Base-by-base conservation (phyloP, 306 rosid genomes). In the Purshia tridentata region DNA sequence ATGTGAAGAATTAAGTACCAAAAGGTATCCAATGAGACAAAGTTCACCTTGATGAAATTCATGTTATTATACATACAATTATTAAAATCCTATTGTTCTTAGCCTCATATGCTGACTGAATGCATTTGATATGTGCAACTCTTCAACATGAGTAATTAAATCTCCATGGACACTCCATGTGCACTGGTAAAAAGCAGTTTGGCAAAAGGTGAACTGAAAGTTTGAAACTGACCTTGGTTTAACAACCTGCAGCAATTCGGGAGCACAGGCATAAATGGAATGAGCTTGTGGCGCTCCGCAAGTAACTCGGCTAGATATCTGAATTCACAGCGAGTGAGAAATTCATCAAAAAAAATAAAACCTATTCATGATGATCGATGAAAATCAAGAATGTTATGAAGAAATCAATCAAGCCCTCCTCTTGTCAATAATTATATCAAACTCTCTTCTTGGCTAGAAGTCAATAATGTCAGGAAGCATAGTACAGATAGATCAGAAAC, bases 301-400 rank as follows among this genome's bases (percentile, higher is more conserved):
- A 95, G 82, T 69, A 95, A 77, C 81, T 91, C 98, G 14, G 88
- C 57, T 35, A 95, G 73, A 79, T 90, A 91, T 67, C 99, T 95
- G 86, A 55, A 63, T 73, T 42, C 37, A 73, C 50, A 56, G 40
- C 14, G 14, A 6, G 55, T 14, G 20, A 5, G 16, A 51, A 51
- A 2, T 8, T 51, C 55, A 51, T 6, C 55, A 16, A 56, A 68
- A 19, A 19, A 72, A 70, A 46, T 22, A 20, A 50, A 71, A 42
- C 44, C 46, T n/a, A n/a, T n/a, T n/a, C n/a, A n/a, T n/a, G n/a
- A n/a, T n/a, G n/a, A n/a, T n/a, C n/a, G n/a, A n/a, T n/a, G n/a
- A n/a, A n/a, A n/a, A n/a, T n/a, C n/a, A n/a, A n/a, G n/a, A n/a
- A n/a, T n/a, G 35, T 29, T 29, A 29, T 29, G 35, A 29, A 29